phyloP scores from a whole-genome alignment of 257 asterid genomes.

The Solanum tacnaense region DNA sequence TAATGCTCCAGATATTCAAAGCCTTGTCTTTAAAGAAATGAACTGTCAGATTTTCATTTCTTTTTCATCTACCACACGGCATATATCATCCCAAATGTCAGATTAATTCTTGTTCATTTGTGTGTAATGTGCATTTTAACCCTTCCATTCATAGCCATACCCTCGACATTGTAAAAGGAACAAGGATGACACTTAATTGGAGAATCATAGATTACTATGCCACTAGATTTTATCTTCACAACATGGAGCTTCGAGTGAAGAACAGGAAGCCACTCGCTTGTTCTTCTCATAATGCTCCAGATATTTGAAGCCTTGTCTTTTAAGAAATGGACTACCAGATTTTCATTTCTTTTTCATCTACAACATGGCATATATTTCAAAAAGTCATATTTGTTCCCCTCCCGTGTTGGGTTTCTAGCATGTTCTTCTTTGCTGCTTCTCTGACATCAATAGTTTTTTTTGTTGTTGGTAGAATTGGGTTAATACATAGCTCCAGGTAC shows the following conservation, averaged over 20 bases:
- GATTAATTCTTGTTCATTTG: neutral
- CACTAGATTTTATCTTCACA: neutral
- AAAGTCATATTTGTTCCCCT: neutral
- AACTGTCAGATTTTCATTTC: conserved; percentile 1
- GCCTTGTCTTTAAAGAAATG: conserved; percentile 11
- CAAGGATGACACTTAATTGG: neutral
- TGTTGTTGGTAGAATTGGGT: neutral
- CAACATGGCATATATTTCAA: conserved; percentile 3
- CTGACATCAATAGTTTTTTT: neutral
- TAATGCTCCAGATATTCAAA: conserved; percentile 17
- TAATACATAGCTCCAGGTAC: neutral
- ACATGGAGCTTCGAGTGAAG: conserved; percentile 28
- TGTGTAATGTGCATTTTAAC: neutral
- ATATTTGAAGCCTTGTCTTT: conserved; percentile 11
- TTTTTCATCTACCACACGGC: neutral
- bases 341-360: neutral
- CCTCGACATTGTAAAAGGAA: neutral
- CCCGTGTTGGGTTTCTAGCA: neutral
- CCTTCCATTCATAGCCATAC: neutral
- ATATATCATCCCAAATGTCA: neutral
- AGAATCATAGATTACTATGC: neutral
- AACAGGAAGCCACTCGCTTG: conserved; percentile 12
- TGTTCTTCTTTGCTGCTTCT: neutral
- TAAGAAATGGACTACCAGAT: conserved; percentile 4
- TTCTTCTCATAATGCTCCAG: conserved; percentile 30